A percentile compares a stretch with the other conserved stretches of the same genome.
These are phyloP conservation scores for Picochlorum sp. DNA, from an alignment of 139 green algal genomes.

Conservation along the genomic window DNA sequence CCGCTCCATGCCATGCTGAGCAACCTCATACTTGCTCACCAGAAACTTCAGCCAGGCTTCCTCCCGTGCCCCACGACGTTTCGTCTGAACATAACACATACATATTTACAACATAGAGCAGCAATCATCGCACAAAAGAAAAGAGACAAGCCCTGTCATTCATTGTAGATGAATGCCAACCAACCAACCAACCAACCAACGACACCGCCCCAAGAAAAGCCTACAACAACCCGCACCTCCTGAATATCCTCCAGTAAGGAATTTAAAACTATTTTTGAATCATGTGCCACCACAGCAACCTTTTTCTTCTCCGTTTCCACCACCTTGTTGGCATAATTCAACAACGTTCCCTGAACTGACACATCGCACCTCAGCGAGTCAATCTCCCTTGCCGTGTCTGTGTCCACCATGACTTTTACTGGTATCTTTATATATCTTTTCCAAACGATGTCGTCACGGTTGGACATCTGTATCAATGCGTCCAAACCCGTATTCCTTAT, in stretches of 20 bases:
- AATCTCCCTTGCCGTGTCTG: not conserved
- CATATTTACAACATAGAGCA: too few species aligned
- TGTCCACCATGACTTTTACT: too few species aligned
- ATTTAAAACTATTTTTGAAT: slow-evolving; percentile 2
- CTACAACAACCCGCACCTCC: not conserved
- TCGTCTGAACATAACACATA: not conserved
- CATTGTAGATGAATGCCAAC: too few species aligned
- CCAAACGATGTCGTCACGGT: too few species aligned
- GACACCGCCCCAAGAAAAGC: not conserved
- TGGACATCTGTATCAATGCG: too few species aligned
- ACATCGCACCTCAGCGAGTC: not conserved
- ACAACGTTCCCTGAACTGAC: not conserved
- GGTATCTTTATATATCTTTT: too few species aligned
- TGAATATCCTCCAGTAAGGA: not conserved
- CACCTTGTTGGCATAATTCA: not conserved
- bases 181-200: too few species aligned
- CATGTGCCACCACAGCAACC: not conserved
- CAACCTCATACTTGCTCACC: slow-evolving; percentile 2
- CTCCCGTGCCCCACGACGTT: not conserved
- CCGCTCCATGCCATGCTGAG: not conserved
- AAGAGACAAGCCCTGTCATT: too few species aligned
- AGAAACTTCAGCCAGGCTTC: not conserved
- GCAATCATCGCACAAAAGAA: too few species aligned
- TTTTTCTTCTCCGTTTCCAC: slow-evolving; percentile 2
- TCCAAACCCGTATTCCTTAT: too few species aligned